Conservation (phyloP, 139 green algal genomes). For the Chlamydomonas eustigma region DNA sequence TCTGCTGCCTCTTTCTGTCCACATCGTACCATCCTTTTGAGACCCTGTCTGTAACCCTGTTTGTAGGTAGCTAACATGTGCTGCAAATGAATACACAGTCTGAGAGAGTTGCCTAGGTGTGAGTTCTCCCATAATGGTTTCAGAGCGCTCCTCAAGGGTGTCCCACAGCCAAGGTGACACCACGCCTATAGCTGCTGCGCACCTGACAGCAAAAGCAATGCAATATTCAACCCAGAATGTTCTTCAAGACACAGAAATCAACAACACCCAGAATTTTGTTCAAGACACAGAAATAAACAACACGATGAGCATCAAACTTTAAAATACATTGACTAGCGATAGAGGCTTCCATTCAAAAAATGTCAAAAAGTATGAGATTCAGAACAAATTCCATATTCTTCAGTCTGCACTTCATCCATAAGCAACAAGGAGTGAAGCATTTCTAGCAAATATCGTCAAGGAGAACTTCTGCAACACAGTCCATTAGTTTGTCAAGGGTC, state of each 20-base stretch:
- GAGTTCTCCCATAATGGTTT: background rate
- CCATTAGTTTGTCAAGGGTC: background rate
- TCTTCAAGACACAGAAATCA: too few relatives aligned
- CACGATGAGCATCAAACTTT: too few relatives aligned
- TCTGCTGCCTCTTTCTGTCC: background rate
- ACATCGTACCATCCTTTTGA: too few relatives aligned
- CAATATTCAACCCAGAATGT: too few relatives aligned
- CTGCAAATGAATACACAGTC: background rate
- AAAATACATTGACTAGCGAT: too few relatives aligned
- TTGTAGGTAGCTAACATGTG: too few relatives aligned
- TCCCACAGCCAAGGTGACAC: background rate
- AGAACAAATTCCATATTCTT: background rate
- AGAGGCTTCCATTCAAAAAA: background rate
- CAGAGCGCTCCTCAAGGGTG: background rate
- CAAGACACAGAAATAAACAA: too few relatives aligned
- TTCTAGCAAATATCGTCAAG: too few relatives aligned
- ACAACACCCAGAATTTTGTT: too few relatives aligned
- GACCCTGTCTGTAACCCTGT: too few relatives aligned
- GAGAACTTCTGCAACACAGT: background rate
- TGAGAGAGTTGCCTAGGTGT: background rate
- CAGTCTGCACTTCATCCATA: background rate
- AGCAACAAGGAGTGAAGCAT: too few relatives aligned
- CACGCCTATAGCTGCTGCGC: background rate
- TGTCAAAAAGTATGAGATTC: background rate
- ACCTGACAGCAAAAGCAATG: background rate